Evolutionary conservation across 2,329 filamentous ascomycete species (phyloP), one percentile per base, ranked within the genome.

Genomic region (Colletotrichum cuscutae): DNA sequence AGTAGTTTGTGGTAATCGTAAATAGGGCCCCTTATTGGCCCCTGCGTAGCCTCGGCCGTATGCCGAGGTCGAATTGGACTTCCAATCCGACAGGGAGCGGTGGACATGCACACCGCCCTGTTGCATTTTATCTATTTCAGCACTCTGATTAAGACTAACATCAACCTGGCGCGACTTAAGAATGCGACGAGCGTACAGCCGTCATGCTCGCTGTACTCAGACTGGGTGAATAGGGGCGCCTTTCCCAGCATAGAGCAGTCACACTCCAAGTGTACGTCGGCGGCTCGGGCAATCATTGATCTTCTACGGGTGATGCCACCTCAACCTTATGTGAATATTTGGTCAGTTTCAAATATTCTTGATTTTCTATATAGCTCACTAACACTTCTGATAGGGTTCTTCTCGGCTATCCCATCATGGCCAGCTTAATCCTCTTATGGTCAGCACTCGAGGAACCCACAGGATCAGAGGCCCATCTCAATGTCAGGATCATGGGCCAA

Each of bases 381-480:
- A 3, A 71, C 6, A 13, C 19, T 24, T 2, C 1, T 42, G 5
- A 53, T 4, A 75, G 73, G 73, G 24, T 42, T 9, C 67, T 65
- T 1, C n/a, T 74, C 4, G 63, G 58, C 58, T 73, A 71, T 28
- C 71, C 73, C 0, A 26, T 75, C 1, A 52, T 54, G 30, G 54
- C 73, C 2, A 46, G 62, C 28, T n/a, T 75, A 5, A 65, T 75
- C 1, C 63, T 75, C 3, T 42, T 75, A 5, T 65, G 65, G 66
- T 58, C 64, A 6, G 59, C 67, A 1, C 54, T 75, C 11, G 73
- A 75, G 19, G 71, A 73, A 6, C 67, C 73, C 4, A 69, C 52
- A 1, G 71, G 61, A 1, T 56, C 62, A 5, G 65, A 71, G 8
- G 61, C 73, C 13, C 58, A 46, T 5, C 54, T 52, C 42, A 69